Conservation (phyloP, 345 rosid species). For the Turritis glabra region DNA sequence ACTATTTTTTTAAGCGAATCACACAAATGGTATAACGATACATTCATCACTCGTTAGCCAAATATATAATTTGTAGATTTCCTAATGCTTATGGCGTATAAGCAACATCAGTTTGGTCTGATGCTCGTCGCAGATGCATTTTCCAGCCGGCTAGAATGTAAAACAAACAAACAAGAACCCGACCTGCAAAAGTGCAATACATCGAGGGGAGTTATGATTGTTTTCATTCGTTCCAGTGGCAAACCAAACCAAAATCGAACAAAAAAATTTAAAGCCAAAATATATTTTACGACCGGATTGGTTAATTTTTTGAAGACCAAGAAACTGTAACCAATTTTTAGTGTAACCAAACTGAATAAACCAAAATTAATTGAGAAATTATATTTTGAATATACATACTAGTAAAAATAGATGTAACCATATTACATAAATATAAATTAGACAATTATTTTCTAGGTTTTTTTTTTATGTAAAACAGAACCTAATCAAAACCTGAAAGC, state of each 20-base stretch:
- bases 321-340: background rate
- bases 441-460: background rate
- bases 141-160: background rate
- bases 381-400: background rate
- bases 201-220: background rate
- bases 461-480: background rate
- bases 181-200: constrained; percentile 17
- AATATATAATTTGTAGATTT: background rate
- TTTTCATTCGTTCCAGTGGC: background rate
- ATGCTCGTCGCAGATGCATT: background rate
- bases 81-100: background rate
- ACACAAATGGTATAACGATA: constrained; percentile 5
- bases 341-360: background rate
- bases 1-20: background rate
- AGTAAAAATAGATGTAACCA: background rate
- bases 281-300: too few species aligned
- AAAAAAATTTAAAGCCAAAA: background rate
- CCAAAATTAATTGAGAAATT: background rate
- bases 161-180: background rate
- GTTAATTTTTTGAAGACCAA: background rate
- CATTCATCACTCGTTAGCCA: constrained; percentile 2
- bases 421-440: background rate
- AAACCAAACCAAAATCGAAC: background rate
- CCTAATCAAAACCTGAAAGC: background rate
- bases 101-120: background rate